These are phyloP conservation scores for Cladorrhinum samala DNA, from an alignment of 495 filamentous ascomycete genomes.

Conservation along the genomic window DNA sequence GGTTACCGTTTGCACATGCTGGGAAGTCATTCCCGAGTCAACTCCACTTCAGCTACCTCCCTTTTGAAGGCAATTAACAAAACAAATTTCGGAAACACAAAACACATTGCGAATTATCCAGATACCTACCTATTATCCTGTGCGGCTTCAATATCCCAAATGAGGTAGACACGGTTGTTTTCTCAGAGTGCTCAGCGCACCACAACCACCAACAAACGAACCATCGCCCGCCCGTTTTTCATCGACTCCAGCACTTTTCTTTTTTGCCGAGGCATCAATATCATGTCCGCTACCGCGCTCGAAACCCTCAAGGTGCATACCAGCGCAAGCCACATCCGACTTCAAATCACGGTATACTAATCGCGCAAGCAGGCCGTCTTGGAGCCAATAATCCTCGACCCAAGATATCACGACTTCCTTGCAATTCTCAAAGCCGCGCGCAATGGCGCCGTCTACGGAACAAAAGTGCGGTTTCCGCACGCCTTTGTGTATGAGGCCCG, in stretches of 20 bases:
- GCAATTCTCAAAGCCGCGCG: slow-evolving; percentile 82
- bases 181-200: slow-evolving; percentile 22
- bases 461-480: slow-evolving; percentile 98
- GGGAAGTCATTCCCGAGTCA: not conserved
- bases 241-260: not conserved
- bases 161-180: not conserved
- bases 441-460: slow-evolving; percentile 95
- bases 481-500: slow-evolving; percentile 68
- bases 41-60: not conserved
- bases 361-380: slow-evolving; percentile 34
- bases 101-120: not conserved
- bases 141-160: not conserved
- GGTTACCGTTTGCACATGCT: slow-evolving; percentile 7
- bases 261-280: slow-evolving; percentile 32
- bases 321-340: too few relatives aligned
- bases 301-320: slow-evolving; percentile 29
- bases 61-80: not conserved
- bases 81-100: not conserved
- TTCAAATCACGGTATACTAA: slow-evolving; percentile 1
- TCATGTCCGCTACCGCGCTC: slow-evolving; percentile 21
- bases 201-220: slow-evolving; percentile 1
- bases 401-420: slow-evolving; percentile 73
- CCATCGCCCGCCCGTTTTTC: too few relatives aligned
- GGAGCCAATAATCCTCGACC: slow-evolving; percentile 72
- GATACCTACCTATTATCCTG: too few relatives aligned